Conservation (phyloP, 2,329 filamentous ascomycete genomes). For the Pseudogymnoascus sp. region DNA sequence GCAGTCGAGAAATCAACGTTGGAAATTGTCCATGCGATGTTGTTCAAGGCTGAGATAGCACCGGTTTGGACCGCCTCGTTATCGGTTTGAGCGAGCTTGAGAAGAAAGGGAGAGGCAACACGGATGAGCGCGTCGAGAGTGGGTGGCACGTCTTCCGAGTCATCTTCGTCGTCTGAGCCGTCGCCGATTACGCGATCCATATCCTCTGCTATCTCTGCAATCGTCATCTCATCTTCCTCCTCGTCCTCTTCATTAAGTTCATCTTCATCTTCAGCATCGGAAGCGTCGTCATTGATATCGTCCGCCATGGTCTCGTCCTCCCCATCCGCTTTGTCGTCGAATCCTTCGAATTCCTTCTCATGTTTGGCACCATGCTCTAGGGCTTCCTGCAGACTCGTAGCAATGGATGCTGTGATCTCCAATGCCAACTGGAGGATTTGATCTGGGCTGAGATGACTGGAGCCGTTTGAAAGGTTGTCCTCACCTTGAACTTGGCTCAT, state of each 20-base stretch:
- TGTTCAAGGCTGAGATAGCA: constrained; percentile 55
- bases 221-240: constrained; percentile 45
- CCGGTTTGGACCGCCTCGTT: constrained; percentile 40
- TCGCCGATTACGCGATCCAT: constrained; percentile 55
- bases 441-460: constrained; percentile 21
- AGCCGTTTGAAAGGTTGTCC: constrained; percentile 16
- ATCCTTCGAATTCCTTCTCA: constrained; percentile 32
- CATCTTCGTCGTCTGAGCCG: constrained; percentile 26
- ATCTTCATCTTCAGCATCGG: constrained; percentile 33
- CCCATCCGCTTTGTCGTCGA: constrained; percentile 29
- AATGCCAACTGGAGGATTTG: constrained; percentile 39
- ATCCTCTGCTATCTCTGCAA: constrained; percentile 52
- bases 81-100: constrained; percentile 24
- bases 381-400: constrained; percentile 47
- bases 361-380: constrained; percentile 37
- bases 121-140: constrained; percentile 25
- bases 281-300: constrained; percentile 29
- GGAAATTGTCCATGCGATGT: constrained; percentile 59
- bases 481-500: constrained; percentile 20
- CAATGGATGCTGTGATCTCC: constrained; percentile 57
- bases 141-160: constrained; percentile 22
- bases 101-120: constrained; percentile 23
- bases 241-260: constrained; percentile 31
- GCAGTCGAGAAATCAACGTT: constrained; percentile 49
- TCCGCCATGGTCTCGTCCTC: constrained; percentile 33